Percentiles rank a stretch among this genome's conserved stretches.
Conservation (phyloP, 2,329 filamentous ascomycete species). For the Botrytis galanthina region DNA sequence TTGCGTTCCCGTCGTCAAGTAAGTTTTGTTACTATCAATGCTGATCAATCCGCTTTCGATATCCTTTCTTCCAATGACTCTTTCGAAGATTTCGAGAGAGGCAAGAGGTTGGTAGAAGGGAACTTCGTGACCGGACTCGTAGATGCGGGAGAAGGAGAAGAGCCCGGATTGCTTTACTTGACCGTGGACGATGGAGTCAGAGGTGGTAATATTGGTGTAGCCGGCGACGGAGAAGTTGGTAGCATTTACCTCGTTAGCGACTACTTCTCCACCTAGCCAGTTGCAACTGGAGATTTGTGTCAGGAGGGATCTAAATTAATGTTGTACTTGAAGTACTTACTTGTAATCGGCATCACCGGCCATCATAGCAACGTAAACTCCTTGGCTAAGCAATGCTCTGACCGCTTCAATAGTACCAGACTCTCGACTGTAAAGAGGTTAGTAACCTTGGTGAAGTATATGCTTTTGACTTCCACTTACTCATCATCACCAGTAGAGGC, state of each 20-base stretch:
- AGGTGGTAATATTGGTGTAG: constrained; percentile 68
- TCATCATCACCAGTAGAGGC: constrained; percentile 48
- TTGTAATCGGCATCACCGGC: constrained; percentile 49
- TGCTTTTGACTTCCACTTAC: constrained; percentile 2
- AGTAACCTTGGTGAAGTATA: not conserved
- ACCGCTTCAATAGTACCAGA: constrained; percentile 50
- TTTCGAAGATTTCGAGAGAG: constrained; percentile 51
- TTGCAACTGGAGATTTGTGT: constrained; percentile 59
- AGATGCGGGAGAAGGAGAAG: constrained; percentile 63
- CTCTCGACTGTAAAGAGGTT: constrained; percentile 38
- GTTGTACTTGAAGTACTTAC: constrained; percentile 45
- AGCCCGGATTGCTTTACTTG: constrained; percentile 73
- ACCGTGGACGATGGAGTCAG: constrained; percentile 62
- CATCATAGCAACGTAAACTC: constrained; percentile 68
- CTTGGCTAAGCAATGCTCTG: constrained; percentile 57
- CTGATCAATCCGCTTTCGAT: constrained; percentile 52
- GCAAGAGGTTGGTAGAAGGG: constrained; percentile 54
- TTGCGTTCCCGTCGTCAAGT: constrained; percentile 28
- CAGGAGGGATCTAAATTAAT: constrained; percentile 44
- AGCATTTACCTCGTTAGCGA: constrained; percentile 58
- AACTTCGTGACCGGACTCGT: constrained; percentile 61
- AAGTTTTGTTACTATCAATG: constrained; percentile 37
- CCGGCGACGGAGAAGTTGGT: constrained; percentile 56
- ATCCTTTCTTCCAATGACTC: constrained; percentile 48
- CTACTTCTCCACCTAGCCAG: constrained; percentile 69